Conservation (phyloP, 495 filamentous ascomycete species). For the Parathielavia hyrcaniae region DNA sequence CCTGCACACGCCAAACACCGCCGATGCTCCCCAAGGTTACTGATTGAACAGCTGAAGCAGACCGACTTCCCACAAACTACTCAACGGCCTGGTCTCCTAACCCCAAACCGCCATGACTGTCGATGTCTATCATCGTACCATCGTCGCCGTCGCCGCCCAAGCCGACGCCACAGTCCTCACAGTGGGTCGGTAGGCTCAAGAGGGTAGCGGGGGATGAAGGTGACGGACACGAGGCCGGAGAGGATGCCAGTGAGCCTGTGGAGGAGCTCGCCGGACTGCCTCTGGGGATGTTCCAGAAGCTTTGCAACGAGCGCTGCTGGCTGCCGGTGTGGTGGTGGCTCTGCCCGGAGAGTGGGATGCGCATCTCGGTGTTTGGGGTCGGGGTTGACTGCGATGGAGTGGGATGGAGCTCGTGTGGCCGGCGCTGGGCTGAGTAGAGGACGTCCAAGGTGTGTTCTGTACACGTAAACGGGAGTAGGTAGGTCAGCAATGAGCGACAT, state of each 20-base stretch:
- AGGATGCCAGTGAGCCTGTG: constrained; percentile 11
- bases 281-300: constrained; percentile 42
- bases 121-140: constrained; percentile 28
- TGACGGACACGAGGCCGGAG: constrained; percentile 13
- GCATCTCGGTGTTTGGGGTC: constrained; percentile 2
- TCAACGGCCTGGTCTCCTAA: constrained; percentile 23
- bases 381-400: constrained; percentile 1
- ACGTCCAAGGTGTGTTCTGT: constrained; percentile 44
- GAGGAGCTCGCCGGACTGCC: constrained; percentile 14
- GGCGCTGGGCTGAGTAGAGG: constrained; percentile 44
- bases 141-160: constrained; percentile 24
- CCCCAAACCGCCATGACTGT: constrained; percentile 17
- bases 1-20: constrained; percentile 42
- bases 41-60: constrained; percentile 46
- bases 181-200: constrained; percentile 27
- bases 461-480: neutral
- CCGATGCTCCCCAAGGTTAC: constrained; percentile 40
- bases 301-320: constrained; percentile 42
- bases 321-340: constrained; percentile 15
- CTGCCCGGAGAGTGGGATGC: constrained; percentile 11
- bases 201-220: neutral
- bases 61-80: constrained; percentile 40
- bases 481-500: constrained; percentile 7
- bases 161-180: constrained; percentile 40
- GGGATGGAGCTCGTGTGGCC: constrained; percentile 19